Evolutionary conservation across 192 early-diverging fungal species (phyloP).

Genomic region (Funneliformis mosseae): DNA sequence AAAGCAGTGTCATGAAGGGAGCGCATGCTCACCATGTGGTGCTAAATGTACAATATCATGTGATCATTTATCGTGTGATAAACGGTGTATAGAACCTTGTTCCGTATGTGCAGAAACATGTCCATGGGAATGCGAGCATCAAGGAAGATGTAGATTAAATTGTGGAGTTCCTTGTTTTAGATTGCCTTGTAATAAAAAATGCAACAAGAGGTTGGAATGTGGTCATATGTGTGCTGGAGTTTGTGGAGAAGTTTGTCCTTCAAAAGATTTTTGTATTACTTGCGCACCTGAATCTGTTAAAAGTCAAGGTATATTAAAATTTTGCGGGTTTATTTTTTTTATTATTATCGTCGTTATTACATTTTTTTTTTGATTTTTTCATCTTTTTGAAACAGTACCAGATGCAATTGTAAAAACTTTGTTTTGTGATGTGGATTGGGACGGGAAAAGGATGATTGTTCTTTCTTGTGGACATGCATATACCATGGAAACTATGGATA

Average conservation of each 20-base stretch:
- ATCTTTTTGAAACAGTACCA: too few relatives aligned
- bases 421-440: slow-evolving; percentile 37
- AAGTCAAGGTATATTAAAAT: slow-evolving; percentile 6
- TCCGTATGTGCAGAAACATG: slow-evolving; percentile 51
- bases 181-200: slow-evolving; percentile 58
- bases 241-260: slow-evolving; percentile 51
- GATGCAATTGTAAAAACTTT: too few relatives aligned
- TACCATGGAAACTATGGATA: slow-evolving; percentile 57
- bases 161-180: slow-evolving; percentile 61
- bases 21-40: slow-evolving; percentile 45
- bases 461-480: slow-evolving; percentile 55
- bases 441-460: slow-evolving; percentile 48
- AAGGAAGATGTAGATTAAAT: slow-evolving; percentile 47
- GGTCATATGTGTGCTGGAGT: slow-evolving; percentile 53
- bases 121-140: slow-evolving; percentile 56
- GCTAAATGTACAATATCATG: slow-evolving; percentile 44
- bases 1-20: slow-evolving; percentile 1
- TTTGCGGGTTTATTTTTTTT: not conserved
- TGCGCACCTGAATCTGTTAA: slow-evolving; percentile 37
- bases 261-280: slow-evolving; percentile 38
- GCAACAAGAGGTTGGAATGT: slow-evolving; percentile 46
- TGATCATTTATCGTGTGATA: slow-evolving; percentile 43
- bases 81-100: slow-evolving; percentile 45
- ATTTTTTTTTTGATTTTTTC: too few relatives aligned
- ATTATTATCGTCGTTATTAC: not conserved